Evolutionary conservation across 169 alveolate genomes (phyloP).

Genomic region (Cryptosporidium ubiquitum): DNA sequence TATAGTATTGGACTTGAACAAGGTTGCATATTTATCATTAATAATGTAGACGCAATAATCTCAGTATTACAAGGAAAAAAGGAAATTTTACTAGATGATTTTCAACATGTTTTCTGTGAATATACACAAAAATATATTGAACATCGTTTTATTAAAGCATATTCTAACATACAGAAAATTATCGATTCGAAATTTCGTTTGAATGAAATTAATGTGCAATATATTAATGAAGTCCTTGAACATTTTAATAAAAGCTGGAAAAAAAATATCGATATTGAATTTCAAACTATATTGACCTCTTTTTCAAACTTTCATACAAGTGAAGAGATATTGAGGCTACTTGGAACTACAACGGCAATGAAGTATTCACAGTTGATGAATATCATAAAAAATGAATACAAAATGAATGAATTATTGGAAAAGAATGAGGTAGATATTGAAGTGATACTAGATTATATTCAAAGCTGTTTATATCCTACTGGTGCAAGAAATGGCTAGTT

Average conservation of each 20-base stretch:
- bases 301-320: slow-evolving; percentile 49
- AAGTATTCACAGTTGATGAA: slow-evolving; percentile 35
- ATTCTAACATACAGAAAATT: background rate
- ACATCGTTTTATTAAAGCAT: background rate
- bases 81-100: slow-evolving; percentile 1
- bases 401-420: background rate
- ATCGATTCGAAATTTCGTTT: background rate
- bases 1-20: background rate
- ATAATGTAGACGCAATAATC: slow-evolving; percentile 31
- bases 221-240: background rate
- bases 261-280: slow-evolving; percentile 35
- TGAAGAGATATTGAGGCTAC: slow-evolving; percentile 46
- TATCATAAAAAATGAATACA: background rate
- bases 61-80: slow-evolving; percentile 19
- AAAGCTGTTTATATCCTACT: slow-evolving; percentile 38
- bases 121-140: slow-evolving; percentile 60
- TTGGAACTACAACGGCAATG: slow-evolving; percentile 45
- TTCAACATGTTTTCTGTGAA: slow-evolving; percentile 30
- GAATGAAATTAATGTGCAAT: background rate
- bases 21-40: slow-evolving; percentile 38
- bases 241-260: slow-evolving; percentile 27
- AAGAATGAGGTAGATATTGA: slow-evolving; percentile 9
- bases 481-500: background rate
- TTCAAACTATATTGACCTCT: slow-evolving; percentile 11
- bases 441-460: slow-evolving; percentile 34